Percentiles rank a stretch among this genome's conserved stretches.
Conservation (phyloP, 1,139 yeast species). For the Blastobotrys serpentis region DNA sequence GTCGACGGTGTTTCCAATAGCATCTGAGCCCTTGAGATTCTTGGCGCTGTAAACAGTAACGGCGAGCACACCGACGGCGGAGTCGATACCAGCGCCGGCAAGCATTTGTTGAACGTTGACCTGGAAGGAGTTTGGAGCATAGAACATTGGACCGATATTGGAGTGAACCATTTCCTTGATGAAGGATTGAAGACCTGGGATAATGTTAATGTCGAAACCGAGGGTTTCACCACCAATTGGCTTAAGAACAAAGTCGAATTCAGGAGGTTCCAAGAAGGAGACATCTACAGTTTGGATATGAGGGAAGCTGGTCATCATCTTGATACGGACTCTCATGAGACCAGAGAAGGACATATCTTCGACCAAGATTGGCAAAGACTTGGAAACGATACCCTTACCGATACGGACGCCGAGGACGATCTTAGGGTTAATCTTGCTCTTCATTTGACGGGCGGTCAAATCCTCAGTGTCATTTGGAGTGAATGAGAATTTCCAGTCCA, state of each 20-base stretch:
- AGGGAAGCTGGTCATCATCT: slow-evolving; percentile 88
- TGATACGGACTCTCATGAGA: slow-evolving; percentile 71
- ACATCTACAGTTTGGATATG: slow-evolving; percentile 89
- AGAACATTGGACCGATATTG: slow-evolving; percentile 82
- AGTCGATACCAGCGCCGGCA: slow-evolving; percentile 76
- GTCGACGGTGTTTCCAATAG: slow-evolving; percentile 76
- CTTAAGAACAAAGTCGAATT: slow-evolving; percentile 75
- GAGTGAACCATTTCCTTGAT: slow-evolving; percentile 82
- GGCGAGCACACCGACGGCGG: slow-evolving; percentile 84
- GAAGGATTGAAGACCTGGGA: slow-evolving; percentile 83
- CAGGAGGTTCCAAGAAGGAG: slow-evolving; percentile 79
- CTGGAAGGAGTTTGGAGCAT: slow-evolving; percentile 88
- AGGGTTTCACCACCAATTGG: slow-evolving; percentile 75
- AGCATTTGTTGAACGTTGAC: slow-evolving; percentile 85
- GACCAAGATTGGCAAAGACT: slow-evolving; percentile 42
- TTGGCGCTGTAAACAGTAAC: slow-evolving; percentile 66
- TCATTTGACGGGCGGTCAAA: slow-evolving; percentile 76
- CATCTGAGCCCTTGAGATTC: slow-evolving; percentile 63
- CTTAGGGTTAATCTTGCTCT: slow-evolving; percentile 78
- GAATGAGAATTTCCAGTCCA: slow-evolving; percentile 92
- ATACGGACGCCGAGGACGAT: slow-evolving; percentile 45
- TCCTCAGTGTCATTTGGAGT: slow-evolving; percentile 89
- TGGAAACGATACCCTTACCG: slow-evolving; percentile 44
- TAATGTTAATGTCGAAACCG: slow-evolving; percentile 79
- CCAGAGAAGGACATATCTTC: slow-evolving; percentile 61